phyloP scores from a whole-genome alignment of 179 eudicot genomes.

The Kewa caespitosa region DNA sequence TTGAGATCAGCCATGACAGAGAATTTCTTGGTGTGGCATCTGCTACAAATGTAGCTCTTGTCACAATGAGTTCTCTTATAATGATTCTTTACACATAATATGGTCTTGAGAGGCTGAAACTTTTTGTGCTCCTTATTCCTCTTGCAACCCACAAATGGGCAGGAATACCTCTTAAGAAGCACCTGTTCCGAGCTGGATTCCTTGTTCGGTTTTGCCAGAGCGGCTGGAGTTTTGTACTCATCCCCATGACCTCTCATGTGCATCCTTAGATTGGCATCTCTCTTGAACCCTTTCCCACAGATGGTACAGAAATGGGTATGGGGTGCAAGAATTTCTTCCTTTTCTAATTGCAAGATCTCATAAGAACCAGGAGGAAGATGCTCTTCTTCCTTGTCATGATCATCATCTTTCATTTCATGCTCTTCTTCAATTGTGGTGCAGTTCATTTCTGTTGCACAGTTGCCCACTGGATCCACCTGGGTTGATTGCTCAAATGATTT shows the following conservation, averaged over 20 bases:
- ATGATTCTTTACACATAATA: conserved; percentile 89
- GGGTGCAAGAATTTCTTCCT: conserved; percentile 93
- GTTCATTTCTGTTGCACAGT: conserved; percentile 35
- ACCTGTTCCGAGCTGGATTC: conserved; percentile 59
- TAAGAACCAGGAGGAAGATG: conserved; percentile 88
- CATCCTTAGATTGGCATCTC: conserved; percentile 94
- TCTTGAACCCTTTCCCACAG: conserved; percentile 91
- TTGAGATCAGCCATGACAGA: conserved; percentile 94
- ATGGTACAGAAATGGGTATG: conserved; percentile 95
- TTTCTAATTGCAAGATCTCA: conserved; percentile 86
- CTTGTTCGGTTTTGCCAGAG: conserved; percentile 85
- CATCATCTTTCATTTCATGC: conserved; percentile 77
- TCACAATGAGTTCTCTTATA: conserved; percentile 96
- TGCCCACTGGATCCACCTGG: conserved; percentile 37
- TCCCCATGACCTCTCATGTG: conserved; percentile 99
- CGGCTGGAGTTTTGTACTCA: conserved; percentile 93
- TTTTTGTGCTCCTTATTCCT: conserved; percentile 88
- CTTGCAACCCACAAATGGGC: conserved; percentile 86
- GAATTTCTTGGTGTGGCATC: conserved; percentile 85
- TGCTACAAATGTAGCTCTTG: conserved; percentile 81
- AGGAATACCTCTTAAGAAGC: conserved; percentile 81
- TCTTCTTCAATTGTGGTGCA: conserved; percentile 48
- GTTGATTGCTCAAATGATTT: conserved; percentile 44
- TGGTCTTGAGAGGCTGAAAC: conserved; percentile 88
- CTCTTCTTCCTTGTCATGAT: conserved; percentile 84